Conservation (phyloP, 1,284 basidiomycete genomes). For the Tilletiaria anomala region DNA sequence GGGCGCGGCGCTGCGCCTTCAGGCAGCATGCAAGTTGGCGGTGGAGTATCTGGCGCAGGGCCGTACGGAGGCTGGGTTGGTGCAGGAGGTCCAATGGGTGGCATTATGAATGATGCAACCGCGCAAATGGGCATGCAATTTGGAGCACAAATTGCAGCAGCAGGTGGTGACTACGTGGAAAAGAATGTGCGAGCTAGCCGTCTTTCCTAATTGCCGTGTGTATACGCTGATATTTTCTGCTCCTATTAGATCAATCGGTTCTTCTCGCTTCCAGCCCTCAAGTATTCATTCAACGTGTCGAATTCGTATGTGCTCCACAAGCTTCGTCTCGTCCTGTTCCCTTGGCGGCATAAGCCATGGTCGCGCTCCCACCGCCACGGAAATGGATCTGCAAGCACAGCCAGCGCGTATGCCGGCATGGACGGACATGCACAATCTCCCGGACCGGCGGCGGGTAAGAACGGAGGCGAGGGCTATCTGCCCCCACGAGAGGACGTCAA, state of each 20-base stretch:
- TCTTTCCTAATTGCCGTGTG: not conserved
- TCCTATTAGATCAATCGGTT: constrained; percentile 10
- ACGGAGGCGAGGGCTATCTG: constrained; percentile 48
- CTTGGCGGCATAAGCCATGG: constrained; percentile 61
- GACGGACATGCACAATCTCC: constrained; percentile 4
- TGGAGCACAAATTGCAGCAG: constrained; percentile 75
- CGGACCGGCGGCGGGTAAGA: constrained; percentile 6
- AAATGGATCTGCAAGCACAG: not conserved
- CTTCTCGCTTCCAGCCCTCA: constrained; percentile 46
- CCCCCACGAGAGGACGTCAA: constrained; percentile 88
- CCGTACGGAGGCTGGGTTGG: not conserved
- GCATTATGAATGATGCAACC: constrained; percentile 43
- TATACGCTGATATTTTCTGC: not conserved
- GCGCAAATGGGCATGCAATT: constrained; percentile 94
- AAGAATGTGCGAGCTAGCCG: constrained; percentile 56
- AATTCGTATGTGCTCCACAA: constrained; percentile 91
- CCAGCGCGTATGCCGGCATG: constrained; percentile 4
- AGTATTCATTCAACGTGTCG: constrained; percentile 91
- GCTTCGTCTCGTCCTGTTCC: constrained; percentile 76
- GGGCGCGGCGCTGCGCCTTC: not conserved
- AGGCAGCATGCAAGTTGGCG: not conserved
- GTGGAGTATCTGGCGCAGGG: not conserved
- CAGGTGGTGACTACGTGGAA: constrained; percentile 89
- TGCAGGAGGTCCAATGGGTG: not conserved
- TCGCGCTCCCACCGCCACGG: constrained; percentile 25